Base-by-base conservation (phyloP, 371 early-diverging fungal species). In the Lichtheimia hyalospora region DNA sequence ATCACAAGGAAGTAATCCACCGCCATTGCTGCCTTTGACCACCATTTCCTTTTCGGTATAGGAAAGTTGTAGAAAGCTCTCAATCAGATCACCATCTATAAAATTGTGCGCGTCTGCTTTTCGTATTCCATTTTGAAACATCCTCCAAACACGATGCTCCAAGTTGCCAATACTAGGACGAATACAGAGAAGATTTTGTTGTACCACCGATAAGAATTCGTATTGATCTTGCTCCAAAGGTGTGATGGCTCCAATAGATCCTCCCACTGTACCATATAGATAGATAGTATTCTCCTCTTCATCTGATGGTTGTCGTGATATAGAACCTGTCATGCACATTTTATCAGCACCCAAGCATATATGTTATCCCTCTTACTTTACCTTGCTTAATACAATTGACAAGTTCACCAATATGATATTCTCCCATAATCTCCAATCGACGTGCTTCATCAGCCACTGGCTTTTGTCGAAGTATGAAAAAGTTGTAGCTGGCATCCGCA, bases 71-170 rank as follows among this genome's bases (percentile, higher is more conserved):
- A 92, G 61, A 54, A 88, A 95, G 54, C 67, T 61, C 68, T 94
- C 94, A 13, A 97, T 78, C 48, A 96, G 61, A 70, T 96, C 96
- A 3, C 97, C 97, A 66, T 97, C 97, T 39, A 97, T 68, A 60
- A 91, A 88, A 4, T 84, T 81, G 44, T 74, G 70, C 21, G 83
- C 62, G 23, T 70, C 68, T 7, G 68, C 54, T 0, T 61, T 68
- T 42, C 83, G 69, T 16, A 72, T 67, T 18, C 84, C 79, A 46
- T 79, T 85, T 28, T 58, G 55, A 63, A 84, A 92, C 3, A 66
- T 67, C 20, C 94, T 79, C 89, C 90, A 95, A 12, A 75, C 74
- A 21, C 52, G 34, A 71, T 89, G 83, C n/a, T 71, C 70, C 12
- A 91, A 68, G 6, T 74, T 77, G 3, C 90, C 92, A n/a, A 84